A percentile compares a stretch with the other conserved stretches of the same genome.
phyloP scores from a whole-genome alignment of 176 grass and related monocot species.

The Neostapfia colusana region DNA sequence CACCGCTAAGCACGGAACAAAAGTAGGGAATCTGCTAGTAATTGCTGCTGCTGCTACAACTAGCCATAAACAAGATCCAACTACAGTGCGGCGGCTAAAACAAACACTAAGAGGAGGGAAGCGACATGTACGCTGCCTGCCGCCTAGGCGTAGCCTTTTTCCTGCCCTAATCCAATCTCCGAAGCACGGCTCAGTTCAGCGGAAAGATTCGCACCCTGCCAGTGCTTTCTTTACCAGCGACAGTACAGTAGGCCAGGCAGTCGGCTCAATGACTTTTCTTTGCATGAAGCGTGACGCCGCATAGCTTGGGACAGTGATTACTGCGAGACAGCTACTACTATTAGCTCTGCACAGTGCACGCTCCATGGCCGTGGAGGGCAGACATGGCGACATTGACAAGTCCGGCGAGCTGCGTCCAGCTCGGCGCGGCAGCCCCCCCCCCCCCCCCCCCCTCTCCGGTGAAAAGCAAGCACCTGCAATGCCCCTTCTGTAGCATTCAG shows the following conservation, averaged over 20 bases:
- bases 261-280: background rate
- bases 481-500: constrained; percentile 6
- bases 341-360: background rate
- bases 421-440: background rate
- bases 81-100: background rate
- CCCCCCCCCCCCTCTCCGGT: constrained; percentile 18
- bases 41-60: background rate
- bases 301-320: background rate
- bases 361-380: background rate
- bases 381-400: constrained; percentile 29
- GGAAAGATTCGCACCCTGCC: constrained; percentile 35
- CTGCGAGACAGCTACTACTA: background rate
- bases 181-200: background rate
- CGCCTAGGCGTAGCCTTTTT: constrained; percentile 31
- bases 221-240: background rate
- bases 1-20: background rate
- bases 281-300: constrained; percentile 3
- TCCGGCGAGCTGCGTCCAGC: background rate
- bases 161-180: constrained; percentile 5
- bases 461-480: constrained; percentile 35
- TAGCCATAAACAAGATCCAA: background rate
- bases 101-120: background rate
- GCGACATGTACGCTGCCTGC: background rate
- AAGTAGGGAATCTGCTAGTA: constrained; percentile 20
- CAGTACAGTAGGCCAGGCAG: background rate